phyloP scores from a whole-genome alignment of 805 yeast genomes.

The Dipodascopsis tothii region DNA sequence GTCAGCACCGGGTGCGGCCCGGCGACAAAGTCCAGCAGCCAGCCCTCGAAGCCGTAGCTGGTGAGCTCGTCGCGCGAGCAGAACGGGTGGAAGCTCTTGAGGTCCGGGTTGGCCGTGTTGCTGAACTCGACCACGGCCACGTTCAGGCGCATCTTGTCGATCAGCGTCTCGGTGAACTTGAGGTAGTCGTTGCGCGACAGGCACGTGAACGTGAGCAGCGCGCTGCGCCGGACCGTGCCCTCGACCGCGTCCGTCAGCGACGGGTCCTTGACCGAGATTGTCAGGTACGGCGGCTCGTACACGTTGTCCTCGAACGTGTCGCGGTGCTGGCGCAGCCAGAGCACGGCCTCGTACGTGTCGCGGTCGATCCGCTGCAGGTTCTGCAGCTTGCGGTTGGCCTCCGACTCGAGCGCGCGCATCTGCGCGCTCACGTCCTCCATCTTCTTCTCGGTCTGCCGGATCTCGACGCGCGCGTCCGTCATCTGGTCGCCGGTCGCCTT shows the following conservation, averaged over 20 bases:
- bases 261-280: conserved; percentile 48
- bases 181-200: conserved; percentile 44
- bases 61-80: conserved; percentile 33
- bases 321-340: conserved; percentile 37
- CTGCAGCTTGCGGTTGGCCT: conserved; percentile 17
- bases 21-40: conserved; percentile 55
- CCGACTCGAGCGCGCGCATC: not conserved
- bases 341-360: conserved; percentile 37
- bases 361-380: conserved; percentile 25
- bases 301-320: conserved; percentile 38
- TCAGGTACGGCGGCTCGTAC: conserved; percentile 67
- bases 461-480: not conserved
- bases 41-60: conserved; percentile 70
- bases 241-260: conserved; percentile 51
- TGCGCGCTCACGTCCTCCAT: conserved; percentile 1
- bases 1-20: conserved; percentile 69
- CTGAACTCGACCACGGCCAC: conserved; percentile 46
- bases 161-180: conserved; percentile 38
- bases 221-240: conserved; percentile 45
- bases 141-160: conserved; percentile 36
- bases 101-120: conserved; percentile 26
- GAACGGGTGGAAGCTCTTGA: conserved; percentile 22
- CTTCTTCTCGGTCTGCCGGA: conserved; percentile 2
- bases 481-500: not conserved
- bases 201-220: conserved; percentile 59